Conservation (phyloP, 2,329 filamentous ascomycete genomes). For the Xenosphaeropsis pyriputrescens region DNA sequence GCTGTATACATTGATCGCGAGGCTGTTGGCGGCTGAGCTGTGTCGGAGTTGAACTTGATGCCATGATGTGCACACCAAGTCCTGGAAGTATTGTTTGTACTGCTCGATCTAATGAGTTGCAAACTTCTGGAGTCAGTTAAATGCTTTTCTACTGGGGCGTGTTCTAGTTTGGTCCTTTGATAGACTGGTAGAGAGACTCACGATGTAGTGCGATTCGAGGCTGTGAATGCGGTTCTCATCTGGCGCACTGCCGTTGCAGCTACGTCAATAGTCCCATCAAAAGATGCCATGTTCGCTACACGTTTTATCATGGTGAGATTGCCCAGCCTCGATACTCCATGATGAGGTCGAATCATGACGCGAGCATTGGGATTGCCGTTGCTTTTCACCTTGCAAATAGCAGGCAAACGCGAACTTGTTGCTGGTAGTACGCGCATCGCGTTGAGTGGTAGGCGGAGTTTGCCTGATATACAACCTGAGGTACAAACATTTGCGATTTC, state of each 20-base stretch:
- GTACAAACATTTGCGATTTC: too few relatives aligned
- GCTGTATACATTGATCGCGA: not conserved
- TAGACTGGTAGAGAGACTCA: slow-evolving; percentile 4
- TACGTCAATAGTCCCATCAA: slow-evolving; percentile 6
- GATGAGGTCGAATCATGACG: slow-evolving; percentile 18
- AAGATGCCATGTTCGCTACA: slow-evolving; percentile 8
- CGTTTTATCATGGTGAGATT: slow-evolving; percentile 11
- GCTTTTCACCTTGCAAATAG: too few relatives aligned
- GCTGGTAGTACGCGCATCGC: too few relatives aligned
- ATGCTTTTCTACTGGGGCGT: too few relatives aligned
- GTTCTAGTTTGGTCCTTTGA: too few relatives aligned
- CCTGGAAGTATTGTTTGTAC: too few relatives aligned
- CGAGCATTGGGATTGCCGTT: slow-evolving; percentile 1
- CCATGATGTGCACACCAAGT: not conserved
- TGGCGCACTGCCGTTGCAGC: slow-evolving; percentile 8
- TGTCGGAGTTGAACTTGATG: not conserved
- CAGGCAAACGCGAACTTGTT: too few relatives aligned
- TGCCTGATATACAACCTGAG: too few relatives aligned
- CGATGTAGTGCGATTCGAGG: slow-evolving; percentile 6
- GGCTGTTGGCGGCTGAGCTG: slow-evolving; percentile 2
- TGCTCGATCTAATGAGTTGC: too few relatives aligned
- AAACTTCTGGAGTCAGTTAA: too few relatives aligned
- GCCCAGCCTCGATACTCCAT: slow-evolving; percentile 19
- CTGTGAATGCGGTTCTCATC: slow-evolving; percentile 3
- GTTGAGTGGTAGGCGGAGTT: too few relatives aligned